Base-by-base conservation (phyloP, 2,329 filamentous ascomycete genomes). In the Alternaria gansuensis region DNA sequence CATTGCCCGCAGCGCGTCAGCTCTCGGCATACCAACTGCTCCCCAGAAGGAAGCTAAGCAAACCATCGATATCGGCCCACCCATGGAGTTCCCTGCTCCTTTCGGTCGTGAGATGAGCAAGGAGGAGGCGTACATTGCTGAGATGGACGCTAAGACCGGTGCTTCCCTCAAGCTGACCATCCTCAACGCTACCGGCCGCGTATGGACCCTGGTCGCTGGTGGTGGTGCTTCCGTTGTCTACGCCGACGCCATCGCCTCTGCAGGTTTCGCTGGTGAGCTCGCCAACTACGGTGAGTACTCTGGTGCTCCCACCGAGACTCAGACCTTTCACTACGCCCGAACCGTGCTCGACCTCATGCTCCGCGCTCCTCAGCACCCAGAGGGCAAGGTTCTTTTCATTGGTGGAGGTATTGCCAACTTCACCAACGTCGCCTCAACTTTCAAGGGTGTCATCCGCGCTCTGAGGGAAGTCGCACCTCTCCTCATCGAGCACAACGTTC, bases 221-320 rank as follows among this genome's bases (percentile, higher is more conserved):
- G 95, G 95, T 88, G 95, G 95, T 92, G 95, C 95, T 65, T 99
- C 95, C 49, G 95, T 99, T 75, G 95, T 99, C 70, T 99, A 99
- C 81, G 95, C 95, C 66, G 95, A 99, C 79, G 95, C 95, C 81
- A 99, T 99, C 81, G 95, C 95, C 71, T 97, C 93, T 62, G 88
- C 92, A 75, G 95, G 95, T 67, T 98, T 96, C 79, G 93, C 96
- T 65, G 89, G 92, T 73, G 93, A 99, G 82, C 88, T 99, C 54
- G 95, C 95, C 84, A 99, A 99, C 89, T 99, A 99, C 79, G 95
- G 95, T 80, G 95, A 99, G 84, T 99, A 99, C 89, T 98, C 95
- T 66, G 95, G 95, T 84, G 95, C 95, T 66, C 95, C 95, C 70
- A 98, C 93, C 62, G 95, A 99, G 88, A 96, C 93, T 44, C 95